Conservation (phyloP, 805 yeast species). For the Starmerella geochares region DNA sequence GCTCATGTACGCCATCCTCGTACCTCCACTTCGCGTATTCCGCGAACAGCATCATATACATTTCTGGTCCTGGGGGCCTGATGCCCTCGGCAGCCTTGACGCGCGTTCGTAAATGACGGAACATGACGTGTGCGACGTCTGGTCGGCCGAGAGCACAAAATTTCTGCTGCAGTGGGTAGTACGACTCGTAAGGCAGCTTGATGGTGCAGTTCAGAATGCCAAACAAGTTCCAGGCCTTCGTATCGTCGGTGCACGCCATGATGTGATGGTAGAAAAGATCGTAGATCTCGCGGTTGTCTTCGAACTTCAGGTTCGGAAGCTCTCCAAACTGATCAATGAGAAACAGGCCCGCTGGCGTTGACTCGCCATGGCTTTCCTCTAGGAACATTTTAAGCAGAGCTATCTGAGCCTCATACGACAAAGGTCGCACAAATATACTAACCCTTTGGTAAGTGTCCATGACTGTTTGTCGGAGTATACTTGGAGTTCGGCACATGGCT, state of each 20-base stretch:
- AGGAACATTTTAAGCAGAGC: conserved; percentile 35
- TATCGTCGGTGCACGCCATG: conserved; percentile 32
- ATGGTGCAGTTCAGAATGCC: conserved; percentile 48
- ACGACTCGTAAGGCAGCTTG: conserved; percentile 47
- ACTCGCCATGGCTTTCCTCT: conserved; percentile 33
- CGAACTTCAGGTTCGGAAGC: conserved; percentile 25
- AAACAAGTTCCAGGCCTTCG: conserved; percentile 50
- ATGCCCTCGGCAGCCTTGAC: conserved; percentile 41
- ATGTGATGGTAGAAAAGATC: conserved; percentile 40
- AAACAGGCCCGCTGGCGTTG: conserved; percentile 32
- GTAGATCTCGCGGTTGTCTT: conserved; percentile 34
- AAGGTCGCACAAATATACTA: conserved; percentile 33
- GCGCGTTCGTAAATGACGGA: conserved; percentile 48
- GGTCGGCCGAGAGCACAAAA: conserved; percentile 47
- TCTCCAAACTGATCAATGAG: conserved; percentile 38
- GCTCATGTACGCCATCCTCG: conserved; percentile 54
- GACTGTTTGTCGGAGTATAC: conserved; percentile 26
- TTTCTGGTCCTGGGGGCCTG: conserved; percentile 43
- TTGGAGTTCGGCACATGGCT: conserved; percentile 27
- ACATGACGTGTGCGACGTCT: conserved; percentile 51
- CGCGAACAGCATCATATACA: conserved; percentile 51
- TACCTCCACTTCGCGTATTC: conserved; percentile 51
- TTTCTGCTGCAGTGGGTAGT: conserved; percentile 47
- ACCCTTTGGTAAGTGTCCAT: conserved; percentile 37
- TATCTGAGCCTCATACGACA: conserved; percentile 35